phyloP scores from a whole-genome alignment of 306 rosid genomes.

The Glycine tomentella region DNA sequence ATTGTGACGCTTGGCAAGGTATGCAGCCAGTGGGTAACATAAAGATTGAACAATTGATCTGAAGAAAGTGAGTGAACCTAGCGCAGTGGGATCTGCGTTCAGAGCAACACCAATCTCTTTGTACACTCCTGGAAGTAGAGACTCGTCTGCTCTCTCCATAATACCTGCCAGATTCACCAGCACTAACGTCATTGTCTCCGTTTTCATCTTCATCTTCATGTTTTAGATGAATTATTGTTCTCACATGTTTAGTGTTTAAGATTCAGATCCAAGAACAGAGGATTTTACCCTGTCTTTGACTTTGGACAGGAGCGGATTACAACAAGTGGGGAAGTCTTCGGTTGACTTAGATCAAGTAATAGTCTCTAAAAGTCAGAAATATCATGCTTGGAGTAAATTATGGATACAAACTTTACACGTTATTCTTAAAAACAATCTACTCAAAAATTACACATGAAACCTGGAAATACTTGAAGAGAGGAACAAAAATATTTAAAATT shows the following conservation, averaged over 20 bases:
- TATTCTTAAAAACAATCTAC: too few species aligned
- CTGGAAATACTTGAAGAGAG: too few species aligned
- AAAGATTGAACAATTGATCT: slow-evolving; percentile 75
- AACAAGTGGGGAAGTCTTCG: neutral
- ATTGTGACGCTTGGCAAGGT: slow-evolving; percentile 72
- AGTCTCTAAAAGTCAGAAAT: neutral
- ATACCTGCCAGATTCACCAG: slow-evolving; percentile 72
- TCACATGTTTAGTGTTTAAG: too few species aligned
- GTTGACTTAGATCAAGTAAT: neutral
- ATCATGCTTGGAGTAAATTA: neutral
- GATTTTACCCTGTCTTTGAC: neutral
- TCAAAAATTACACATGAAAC: too few species aligned
- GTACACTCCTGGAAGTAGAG: slow-evolving; percentile 79
- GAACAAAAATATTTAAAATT: too few species aligned
- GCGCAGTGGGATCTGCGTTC: slow-evolving; percentile 75
- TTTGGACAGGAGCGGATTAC: neutral
- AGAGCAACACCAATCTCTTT: slow-evolving; percentile 76
- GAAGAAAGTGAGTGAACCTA: slow-evolving; percentile 81
- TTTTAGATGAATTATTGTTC: neutral
- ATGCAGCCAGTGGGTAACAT: slow-evolving; percentile 81
- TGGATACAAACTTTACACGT: too few species aligned
- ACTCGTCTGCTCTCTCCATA: slow-evolving; percentile 79
- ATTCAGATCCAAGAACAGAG: neutral
- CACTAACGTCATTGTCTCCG: slow-evolving; percentile 66
- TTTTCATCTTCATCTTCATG: slow-evolving; percentile 54